Percentiles rank a stretch among this genome's conserved stretches.
Conservation (phyloP, 2,329 filamentous ascomycete genomes). For the Hypoxylon sp. region DNA sequence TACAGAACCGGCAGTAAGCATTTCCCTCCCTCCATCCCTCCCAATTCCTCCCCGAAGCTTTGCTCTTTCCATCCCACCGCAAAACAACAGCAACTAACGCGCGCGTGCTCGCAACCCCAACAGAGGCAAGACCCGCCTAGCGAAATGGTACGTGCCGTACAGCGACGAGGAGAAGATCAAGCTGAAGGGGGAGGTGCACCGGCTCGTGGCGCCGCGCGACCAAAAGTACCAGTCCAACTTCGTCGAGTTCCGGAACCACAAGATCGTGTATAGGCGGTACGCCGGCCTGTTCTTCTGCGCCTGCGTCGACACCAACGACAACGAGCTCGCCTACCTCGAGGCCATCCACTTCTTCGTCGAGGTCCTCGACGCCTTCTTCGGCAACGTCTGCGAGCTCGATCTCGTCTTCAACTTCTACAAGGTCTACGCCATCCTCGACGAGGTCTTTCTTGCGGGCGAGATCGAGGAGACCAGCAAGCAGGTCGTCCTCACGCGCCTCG, state of each 20-base stretch:
- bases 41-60: not conserved
- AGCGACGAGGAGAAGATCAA: conserved; percentile 99
- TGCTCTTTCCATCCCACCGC: not conserved
- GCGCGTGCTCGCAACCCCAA: too few relatives aligned
- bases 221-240: conserved; percentile 99
- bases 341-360: conserved; percentile 99
- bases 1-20: conserved; percentile 54
- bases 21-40: not conserved
- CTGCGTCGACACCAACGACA: conserved; percentile 98
- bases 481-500: conserved; percentile 90
- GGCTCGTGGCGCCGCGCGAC: conserved; percentile 94
- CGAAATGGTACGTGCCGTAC: conserved; percentile 99
- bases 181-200: conserved; percentile 98
- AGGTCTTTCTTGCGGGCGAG: conserved; percentile 96
- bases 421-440: conserved; percentile 97
- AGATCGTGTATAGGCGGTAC: conserved; percentile 97
- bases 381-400: conserved; percentile 98
- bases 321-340: conserved; percentile 95
- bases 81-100: too few relatives aligned
- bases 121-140: conserved; percentile 96
- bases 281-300: conserved; percentile 99
- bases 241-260: conserved; percentile 93
- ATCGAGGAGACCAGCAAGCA: conserved; percentile 99
- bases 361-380: conserved; percentile 97
- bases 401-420: conserved; percentile 84